A percentile compares a stretch with the other conserved stretches of the same genome.
Evolutionary conservation across 2,329 filamentous ascomycete genomes (phyloP).

Genomic region (Xylaria sp.): DNA sequence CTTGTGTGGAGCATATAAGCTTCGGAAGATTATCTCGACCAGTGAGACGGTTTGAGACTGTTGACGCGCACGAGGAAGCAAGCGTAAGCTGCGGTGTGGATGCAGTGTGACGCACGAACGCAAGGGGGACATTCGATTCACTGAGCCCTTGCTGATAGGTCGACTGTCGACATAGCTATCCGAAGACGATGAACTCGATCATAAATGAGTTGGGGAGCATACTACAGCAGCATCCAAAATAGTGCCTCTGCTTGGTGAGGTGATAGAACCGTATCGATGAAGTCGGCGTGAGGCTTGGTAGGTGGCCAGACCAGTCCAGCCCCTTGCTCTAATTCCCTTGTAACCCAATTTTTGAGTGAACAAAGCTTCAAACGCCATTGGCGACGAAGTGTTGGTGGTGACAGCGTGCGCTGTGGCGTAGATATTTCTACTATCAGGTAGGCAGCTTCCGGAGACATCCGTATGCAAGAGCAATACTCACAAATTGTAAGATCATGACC

Average conservation of each 20-base stretch:
- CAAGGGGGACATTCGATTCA: not conserved
- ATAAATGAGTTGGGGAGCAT: not conserved
- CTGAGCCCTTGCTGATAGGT: not conserved
- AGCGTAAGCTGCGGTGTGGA: constrained; percentile 34
- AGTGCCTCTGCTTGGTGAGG: not conserved
- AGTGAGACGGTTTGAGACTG: constrained; percentile 21
- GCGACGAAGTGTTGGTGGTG: not conserved
- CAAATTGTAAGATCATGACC: not conserved
- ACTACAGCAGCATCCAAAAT: not conserved
- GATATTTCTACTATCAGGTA: not conserved
- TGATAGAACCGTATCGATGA: not conserved
- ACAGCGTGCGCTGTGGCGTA: too few species aligned
- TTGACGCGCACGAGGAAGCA: constrained; percentile 1
- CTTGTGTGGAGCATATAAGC: constrained; percentile 21
- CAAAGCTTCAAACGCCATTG: not conserved
- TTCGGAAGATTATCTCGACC: constrained; percentile 15
- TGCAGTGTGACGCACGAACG: not conserved
- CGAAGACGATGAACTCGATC: not conserved
- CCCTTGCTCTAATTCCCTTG: not conserved
- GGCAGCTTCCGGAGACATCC: not conserved
- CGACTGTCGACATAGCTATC: not conserved
- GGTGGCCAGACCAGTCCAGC: too few species aligned
- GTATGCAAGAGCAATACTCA: not conserved
- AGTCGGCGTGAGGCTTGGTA: not conserved
- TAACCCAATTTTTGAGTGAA: too few species aligned